These are phyloP conservation scores for Berkeleyomyces rouxiae DNA, from an alignment of 2,329 filamentous ascomycete genomes.

Conservation along the genomic window DNA sequence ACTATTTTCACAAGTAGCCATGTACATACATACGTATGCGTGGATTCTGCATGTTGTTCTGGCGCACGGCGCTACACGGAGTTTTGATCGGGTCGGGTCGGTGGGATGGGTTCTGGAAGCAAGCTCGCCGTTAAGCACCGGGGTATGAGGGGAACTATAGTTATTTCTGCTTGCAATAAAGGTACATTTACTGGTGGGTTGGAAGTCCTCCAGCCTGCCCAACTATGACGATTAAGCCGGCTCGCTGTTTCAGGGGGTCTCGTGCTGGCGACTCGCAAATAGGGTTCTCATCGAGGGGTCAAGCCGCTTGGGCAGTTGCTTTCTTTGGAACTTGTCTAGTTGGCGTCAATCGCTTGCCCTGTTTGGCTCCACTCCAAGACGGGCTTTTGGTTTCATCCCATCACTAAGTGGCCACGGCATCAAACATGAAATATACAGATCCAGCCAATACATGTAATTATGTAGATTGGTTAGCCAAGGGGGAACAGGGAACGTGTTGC, in stretches of 20 bases:
- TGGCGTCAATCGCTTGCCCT: neutral
- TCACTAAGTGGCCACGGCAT: neutral
- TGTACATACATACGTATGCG: neutral
- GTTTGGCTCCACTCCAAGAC: neutral
- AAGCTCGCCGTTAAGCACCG: too few relatives aligned
- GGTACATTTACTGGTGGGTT: too few relatives aligned
- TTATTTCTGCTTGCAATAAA: too few relatives aligned
- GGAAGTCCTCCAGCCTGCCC: too few relatives aligned
- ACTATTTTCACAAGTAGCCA: neutral
- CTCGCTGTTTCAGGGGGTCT: too few relatives aligned
- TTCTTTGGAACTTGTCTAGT: neutral
- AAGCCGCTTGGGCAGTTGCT: neutral
- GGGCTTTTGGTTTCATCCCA: neutral
- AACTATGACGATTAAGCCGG: too few relatives aligned
- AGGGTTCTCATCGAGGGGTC: too few relatives aligned
- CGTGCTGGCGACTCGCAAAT: too few relatives aligned
- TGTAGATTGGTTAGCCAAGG: too few relatives aligned
- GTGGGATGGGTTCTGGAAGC: neutral
- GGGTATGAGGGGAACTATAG: too few relatives aligned
- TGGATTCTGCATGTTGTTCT: neutral
- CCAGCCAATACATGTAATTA: too few relatives aligned
- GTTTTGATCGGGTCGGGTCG: neutral
- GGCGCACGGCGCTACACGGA: neutral
- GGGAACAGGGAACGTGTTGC: neutral
- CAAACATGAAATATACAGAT: too few relatives aligned